phyloP scores from a whole-genome alignment of 2,329 filamentous ascomycete genomes.

The Stachybotrys chlorohalonatus region DNA sequence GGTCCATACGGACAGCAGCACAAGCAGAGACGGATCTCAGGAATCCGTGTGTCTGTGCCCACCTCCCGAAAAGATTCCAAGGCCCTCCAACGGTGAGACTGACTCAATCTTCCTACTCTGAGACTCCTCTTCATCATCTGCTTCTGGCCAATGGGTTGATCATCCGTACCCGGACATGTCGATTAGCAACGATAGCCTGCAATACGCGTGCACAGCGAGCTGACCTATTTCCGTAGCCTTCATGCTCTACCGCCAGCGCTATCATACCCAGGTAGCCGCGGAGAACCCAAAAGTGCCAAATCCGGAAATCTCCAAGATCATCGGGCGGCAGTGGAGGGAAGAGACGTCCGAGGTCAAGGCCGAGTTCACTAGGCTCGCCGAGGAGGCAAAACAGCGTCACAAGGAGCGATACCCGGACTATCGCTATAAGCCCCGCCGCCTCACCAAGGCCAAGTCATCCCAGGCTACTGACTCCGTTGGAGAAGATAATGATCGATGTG shows the following conservation, averaged over 20 bases:
- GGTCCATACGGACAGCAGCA: constrained; percentile 16
- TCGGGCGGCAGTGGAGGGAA: constrained; percentile 83
- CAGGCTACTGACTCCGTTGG: constrained; percentile 24
- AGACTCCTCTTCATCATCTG: not conserved
- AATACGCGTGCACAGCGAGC: not conserved
- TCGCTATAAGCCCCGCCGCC: constrained; percentile 79
- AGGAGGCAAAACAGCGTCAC: constrained; percentile 87
- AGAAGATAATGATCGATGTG: constrained; percentile 50
- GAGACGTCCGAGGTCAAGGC: constrained; percentile 67
- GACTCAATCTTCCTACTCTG: not conserved
- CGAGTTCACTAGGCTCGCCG: constrained; percentile 81
- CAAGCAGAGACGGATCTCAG: constrained; percentile 19
- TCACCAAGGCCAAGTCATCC: constrained; percentile 23
- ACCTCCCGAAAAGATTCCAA: constrained; percentile 46
- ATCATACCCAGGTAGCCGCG: constrained; percentile 72
- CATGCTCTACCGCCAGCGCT: constrained; percentile 91
- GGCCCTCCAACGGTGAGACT: constrained; percentile 48
- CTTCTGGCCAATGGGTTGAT: not conserved
- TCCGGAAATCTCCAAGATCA: constrained; percentile 95
- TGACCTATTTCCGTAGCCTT: constrained; percentile 55
- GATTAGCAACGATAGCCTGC: not conserved
- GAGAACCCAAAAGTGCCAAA: constrained; percentile 86
- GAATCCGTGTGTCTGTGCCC: constrained; percentile 48
- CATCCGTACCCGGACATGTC: not conserved
- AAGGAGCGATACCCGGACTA: constrained; percentile 88